phyloP scores from a whole-genome alignment of 176 grass and related monocot genomes.

The Microstegium vimineum region DNA sequence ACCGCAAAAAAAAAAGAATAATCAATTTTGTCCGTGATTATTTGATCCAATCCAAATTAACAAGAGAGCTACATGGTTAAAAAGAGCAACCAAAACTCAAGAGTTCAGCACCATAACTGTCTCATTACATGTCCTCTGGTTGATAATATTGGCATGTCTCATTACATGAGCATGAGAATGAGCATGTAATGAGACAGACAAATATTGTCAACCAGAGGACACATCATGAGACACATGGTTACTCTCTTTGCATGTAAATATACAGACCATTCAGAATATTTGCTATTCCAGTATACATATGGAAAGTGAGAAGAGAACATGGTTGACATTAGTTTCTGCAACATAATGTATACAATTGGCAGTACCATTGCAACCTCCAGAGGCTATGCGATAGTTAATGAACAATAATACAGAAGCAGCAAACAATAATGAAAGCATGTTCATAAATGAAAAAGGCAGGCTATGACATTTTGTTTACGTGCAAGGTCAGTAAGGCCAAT shows the following conservation, averaged over 20 bases:
- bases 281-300: background rate
- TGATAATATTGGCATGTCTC: background rate
- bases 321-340: background rate
- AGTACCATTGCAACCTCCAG: slow-evolving; percentile 2
- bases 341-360: background rate
- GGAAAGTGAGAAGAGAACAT: background rate
- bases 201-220: background rate
- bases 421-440: background rate
- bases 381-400: background rate
- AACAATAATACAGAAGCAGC: slow-evolving; percentile 6
- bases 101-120: background rate
- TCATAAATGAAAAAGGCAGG: background rate
- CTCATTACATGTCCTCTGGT: background rate
- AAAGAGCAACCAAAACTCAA: background rate
- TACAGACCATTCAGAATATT: background rate
- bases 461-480: background rate
- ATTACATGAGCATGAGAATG: background rate
- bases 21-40: background rate
- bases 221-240: background rate
- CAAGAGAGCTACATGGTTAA: background rate
- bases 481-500: slow-evolving; percentile 12
- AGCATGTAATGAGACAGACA: background rate
- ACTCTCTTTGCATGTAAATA: background rate
- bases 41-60: background rate
- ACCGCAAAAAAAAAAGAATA: background rate